phyloP scores from a whole-genome alignment of 176 grass and related monocot species.

The Cocos nucifera region DNA sequence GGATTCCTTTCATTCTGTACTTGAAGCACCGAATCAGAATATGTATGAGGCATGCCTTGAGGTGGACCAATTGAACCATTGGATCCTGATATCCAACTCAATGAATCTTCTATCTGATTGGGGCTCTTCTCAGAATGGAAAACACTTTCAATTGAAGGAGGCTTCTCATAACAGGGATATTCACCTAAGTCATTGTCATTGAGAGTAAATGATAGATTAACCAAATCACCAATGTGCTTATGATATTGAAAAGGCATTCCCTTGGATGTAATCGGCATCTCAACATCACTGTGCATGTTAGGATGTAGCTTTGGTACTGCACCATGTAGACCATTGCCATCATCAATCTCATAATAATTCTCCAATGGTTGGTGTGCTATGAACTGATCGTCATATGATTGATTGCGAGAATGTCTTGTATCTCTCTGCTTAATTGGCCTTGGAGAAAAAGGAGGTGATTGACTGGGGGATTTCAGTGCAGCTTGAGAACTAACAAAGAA shows the following conservation, averaged over 20 bases:
- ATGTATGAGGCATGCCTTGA: conserved; percentile 53
- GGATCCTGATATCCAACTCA: conserved; percentile 15
- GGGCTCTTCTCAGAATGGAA: conserved; percentile 44
- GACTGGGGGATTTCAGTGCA: conserved; percentile 5
- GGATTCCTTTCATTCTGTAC: conserved; percentile 14
- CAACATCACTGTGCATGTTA: conserved; percentile 20
- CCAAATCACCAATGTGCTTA: conserved; percentile 25
- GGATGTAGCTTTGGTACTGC: conserved; percentile 15
- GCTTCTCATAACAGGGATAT: conserved; percentile 24
- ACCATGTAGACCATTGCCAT: conserved; percentile 18
- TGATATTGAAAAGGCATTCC: conserved; percentile 21
- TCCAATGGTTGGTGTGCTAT: conserved; percentile 16
- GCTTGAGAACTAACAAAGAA: conserved; percentile 39
- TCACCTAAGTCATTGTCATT: conserved; percentile 35
- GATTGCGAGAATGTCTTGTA: conserved; percentile 28
- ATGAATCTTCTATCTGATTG: conserved; percentile 15
- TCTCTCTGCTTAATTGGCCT: conserved; percentile 27
- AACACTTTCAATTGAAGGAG: conserved; percentile 20
- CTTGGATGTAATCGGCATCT: conserved; percentile 12
- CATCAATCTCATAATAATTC: conserved; percentile 28
- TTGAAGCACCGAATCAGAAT: conserved; percentile 58
- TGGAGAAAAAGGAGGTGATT: conserved; percentile 35
- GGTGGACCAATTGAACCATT: conserved; percentile 24
- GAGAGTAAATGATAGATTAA: conserved; percentile 12
- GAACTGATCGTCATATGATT: conserved; percentile 24